Percentiles rank a stretch among this genome's conserved stretches.
Evolutionary conservation across 2,329 filamentous ascomycete genomes (phyloP).

Genomic region (Rugonectria rugulosa): DNA sequence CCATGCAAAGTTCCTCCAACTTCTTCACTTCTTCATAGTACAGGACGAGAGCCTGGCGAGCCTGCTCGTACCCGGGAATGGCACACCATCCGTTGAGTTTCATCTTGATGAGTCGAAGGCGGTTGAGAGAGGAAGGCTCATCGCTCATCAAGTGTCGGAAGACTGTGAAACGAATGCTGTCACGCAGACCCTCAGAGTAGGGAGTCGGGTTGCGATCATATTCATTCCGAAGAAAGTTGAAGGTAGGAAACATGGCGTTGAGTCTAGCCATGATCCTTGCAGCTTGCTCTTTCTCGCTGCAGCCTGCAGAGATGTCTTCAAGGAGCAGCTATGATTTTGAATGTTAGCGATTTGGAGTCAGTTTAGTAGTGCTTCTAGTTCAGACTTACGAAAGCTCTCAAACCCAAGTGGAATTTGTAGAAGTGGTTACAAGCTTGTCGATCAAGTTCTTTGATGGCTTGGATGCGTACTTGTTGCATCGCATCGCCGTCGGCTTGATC

Average conservation of each 20-base stretch:
- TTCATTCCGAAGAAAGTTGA: slow-evolving; percentile 27
- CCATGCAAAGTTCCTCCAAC: slow-evolving; percentile 42
- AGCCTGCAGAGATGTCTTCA: slow-evolving; percentile 27
- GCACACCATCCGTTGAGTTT: slow-evolving; percentile 46
- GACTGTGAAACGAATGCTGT: slow-evolving; percentile 46
- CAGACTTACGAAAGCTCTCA: slow-evolving; percentile 43
- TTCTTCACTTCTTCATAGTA: slow-evolving; percentile 47
- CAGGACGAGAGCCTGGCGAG: slow-evolving; percentile 39
- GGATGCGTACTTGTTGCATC: too few species aligned
- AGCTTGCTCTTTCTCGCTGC: slow-evolving; percentile 16
- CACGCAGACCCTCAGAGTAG: slow-evolving; percentile 42
- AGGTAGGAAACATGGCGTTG: slow-evolving; percentile 46
- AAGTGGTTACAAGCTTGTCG: slow-evolving; percentile 40
- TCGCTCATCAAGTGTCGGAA: slow-evolving; percentile 45
- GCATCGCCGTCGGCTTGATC: slow-evolving; percentile 12
- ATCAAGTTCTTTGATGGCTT: slow-evolving; percentile 42
- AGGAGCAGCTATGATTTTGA: slow-evolving; percentile 37
- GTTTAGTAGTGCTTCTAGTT: neutral
- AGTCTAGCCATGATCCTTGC: slow-evolving; percentile 44
- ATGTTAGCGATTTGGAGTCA: neutral
- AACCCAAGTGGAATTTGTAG: slow-evolving; percentile 41
- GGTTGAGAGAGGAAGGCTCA: slow-evolving; percentile 26
- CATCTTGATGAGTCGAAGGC: slow-evolving; percentile 37
- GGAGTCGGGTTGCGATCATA: slow-evolving; percentile 39
- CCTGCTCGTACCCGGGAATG: slow-evolving; percentile 40